phyloP scores from a whole-genome alignment of 148 eudicot genomes.

The Spergularia marina region DNA sequence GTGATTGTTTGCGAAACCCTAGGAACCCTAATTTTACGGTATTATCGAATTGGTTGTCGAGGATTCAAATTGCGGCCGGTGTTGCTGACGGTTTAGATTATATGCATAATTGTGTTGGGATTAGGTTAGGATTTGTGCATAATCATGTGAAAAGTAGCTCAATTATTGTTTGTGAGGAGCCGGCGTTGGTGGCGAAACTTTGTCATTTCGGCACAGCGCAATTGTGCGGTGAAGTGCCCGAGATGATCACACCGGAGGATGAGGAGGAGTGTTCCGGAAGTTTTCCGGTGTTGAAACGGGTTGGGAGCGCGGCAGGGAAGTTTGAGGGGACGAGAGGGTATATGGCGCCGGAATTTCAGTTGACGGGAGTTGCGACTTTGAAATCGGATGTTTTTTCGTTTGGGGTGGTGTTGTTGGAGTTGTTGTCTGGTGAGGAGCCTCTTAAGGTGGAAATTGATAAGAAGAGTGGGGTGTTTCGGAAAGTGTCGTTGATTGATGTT shows the following conservation, averaged over 20 bases:
- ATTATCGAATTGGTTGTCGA: slow-evolving; percentile 57
- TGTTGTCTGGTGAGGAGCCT: slow-evolving; percentile 73
- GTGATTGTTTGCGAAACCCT: slow-evolving; percentile 65
- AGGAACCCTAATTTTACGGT: slow-evolving; percentile 66
- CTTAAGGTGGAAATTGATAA: slow-evolving; percentile 45
- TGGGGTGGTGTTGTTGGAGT: slow-evolving; percentile 81
- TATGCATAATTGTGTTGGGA: slow-evolving; percentile 73
- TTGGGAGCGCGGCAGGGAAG: slow-evolving; percentile 31
- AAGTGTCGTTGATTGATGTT: slow-evolving; percentile 59
- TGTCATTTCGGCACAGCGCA: slow-evolving; percentile 92
- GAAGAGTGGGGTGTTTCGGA: slow-evolving; percentile 35
- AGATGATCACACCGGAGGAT: slow-evolving; percentile 5
- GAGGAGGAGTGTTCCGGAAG: neutral
- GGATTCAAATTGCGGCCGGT: slow-evolving; percentile 62
- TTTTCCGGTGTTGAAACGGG: slow-evolving; percentile 21
- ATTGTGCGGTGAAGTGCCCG: slow-evolving; percentile 58
- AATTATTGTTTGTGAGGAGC: slow-evolving; percentile 51
- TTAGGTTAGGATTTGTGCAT: slow-evolving; percentile 54
- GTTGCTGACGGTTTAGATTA: slow-evolving; percentile 84
- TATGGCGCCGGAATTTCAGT: slow-evolving; percentile 88
- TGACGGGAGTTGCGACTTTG: slow-evolving; percentile 52
- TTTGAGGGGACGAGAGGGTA: slow-evolving; percentile 87
- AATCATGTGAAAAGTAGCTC: slow-evolving; percentile 79
- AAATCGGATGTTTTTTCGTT: slow-evolving; percentile 82
- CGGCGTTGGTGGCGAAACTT: slow-evolving; percentile 46